These are phyloP conservation scores for Hansfordia pulvinata DNA, from an alignment of 2,329 filamentous ascomycete species.

Conservation along the genomic window DNA sequence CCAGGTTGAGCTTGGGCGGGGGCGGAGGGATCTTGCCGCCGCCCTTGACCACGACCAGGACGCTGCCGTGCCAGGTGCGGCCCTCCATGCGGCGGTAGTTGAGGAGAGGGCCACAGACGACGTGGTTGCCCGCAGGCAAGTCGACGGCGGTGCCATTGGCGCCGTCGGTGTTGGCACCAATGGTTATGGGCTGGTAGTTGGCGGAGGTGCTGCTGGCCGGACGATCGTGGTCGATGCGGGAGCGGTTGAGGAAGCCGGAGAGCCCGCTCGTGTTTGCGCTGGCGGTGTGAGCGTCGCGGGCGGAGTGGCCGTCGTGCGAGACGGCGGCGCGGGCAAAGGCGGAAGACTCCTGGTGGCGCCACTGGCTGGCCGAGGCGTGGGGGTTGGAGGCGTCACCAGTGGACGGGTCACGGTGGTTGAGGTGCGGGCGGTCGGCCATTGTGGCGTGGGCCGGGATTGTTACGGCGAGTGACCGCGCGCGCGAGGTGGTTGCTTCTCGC, in stretches of 20 bases:
- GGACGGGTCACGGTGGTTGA: too few relatives aligned
- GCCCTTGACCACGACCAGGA: constrained; percentile 68
- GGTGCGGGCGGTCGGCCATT: too few relatives aligned
- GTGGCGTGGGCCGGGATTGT: too few relatives aligned
- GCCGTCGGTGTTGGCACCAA: constrained; percentile 23
- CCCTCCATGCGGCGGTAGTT: constrained; percentile 67
- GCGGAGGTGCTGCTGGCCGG: constrained; percentile 15
- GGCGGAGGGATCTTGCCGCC: constrained; percentile 44
- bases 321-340: constrained; percentile 35
- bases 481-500: too few relatives aligned
- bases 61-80: constrained; percentile 67
- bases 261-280: constrained; percentile 34
- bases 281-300: constrained; percentile 24
- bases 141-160: constrained; percentile 17
- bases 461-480: too few relatives aligned
- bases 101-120: constrained; percentile 59
- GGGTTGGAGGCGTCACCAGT: constrained; percentile 37
- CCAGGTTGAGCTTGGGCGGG: constrained; percentile 44
- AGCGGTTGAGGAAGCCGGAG: constrained; percentile 40
- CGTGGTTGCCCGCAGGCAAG: constrained; percentile 43
- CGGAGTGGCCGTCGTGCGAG: constrained; percentile 11
- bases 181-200: constrained; percentile 33
- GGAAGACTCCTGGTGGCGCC: constrained; percentile 51
- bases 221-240: constrained; percentile 30
- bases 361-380: constrained; percentile 40